Evolutionary conservation across 2,329 filamentous ascomycete species (phyloP).

Genomic region (Fusarium keratoplasticum): DNA sequence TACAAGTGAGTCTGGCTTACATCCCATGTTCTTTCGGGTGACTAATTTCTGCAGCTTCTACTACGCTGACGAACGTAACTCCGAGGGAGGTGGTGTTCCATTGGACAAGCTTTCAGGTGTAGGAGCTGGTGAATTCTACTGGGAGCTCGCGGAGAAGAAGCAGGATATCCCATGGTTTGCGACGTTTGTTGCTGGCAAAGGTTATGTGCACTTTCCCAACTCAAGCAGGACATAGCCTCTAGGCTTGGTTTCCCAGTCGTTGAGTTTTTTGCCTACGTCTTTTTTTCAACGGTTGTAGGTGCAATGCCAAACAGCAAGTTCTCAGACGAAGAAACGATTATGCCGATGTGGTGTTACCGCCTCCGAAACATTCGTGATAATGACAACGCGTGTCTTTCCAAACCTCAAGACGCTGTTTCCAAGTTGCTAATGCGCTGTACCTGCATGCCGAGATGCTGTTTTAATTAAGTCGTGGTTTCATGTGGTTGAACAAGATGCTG

Average conservation of each 20-base stretch:
- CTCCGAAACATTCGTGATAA: background rate
- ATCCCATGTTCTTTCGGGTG: background rate
- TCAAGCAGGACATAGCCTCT: background rate
- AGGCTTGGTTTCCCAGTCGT: background rate
- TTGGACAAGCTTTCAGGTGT: background rate
- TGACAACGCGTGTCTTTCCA: background rate
- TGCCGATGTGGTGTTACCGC: background rate
- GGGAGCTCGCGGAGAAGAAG: slow-evolving; percentile 1
- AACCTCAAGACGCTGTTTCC: background rate
- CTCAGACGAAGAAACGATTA: background rate
- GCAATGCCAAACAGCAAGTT: background rate
- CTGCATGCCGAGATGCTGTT: background rate
- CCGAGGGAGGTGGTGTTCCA: background rate
- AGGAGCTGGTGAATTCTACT: background rate
- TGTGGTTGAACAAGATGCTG: background rate
- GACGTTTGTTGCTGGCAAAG: slow-evolving; percentile 17
- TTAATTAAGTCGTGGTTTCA: background rate
- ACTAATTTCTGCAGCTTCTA: background rate
- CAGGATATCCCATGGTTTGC: slow-evolving; percentile 13
- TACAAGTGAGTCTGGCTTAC: background rate
- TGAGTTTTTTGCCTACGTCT: background rate
- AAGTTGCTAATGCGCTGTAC: background rate
- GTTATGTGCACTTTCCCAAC: slow-evolving; percentile 17
- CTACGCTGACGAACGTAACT: background rate
- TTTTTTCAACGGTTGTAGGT: background rate